Conservation (phyloP, 2,329 filamentous ascomycete genomes). For the Pyrenophora tritici-repentis region DNA sequence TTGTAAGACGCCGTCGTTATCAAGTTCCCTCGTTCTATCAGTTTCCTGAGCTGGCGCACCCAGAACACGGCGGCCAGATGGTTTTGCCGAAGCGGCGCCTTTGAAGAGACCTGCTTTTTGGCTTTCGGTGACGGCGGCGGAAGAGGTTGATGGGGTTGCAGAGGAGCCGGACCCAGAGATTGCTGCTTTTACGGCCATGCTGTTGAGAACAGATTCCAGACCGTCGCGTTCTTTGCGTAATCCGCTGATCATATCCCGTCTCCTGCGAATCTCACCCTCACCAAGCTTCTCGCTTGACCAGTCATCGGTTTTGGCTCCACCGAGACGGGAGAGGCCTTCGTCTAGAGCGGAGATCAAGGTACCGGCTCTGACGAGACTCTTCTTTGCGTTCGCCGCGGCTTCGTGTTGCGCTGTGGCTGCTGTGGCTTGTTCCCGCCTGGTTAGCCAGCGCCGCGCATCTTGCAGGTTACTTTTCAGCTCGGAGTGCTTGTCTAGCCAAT, state of each 20-base stretch:
- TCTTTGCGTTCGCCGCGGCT: slow-evolving; percentile 75
- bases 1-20: slow-evolving; percentile 74
- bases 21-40: slow-evolving; percentile 74
- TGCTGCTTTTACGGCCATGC: slow-evolving; percentile 59
- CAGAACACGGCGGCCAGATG: slow-evolving; percentile 66
- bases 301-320: slow-evolving; percentile 44
- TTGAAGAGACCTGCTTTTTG: slow-evolving; percentile 47
- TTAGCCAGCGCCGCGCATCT: slow-evolving; percentile 68
- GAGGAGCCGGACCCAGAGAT: slow-evolving; percentile 49
- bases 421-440: slow-evolving; percentile 67
- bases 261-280: slow-evolving; percentile 73
- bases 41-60: slow-evolving; percentile 76
- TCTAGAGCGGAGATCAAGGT: slow-evolving; percentile 67
- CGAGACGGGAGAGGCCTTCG: slow-evolving; percentile 61
- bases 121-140: slow-evolving; percentile 40
- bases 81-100: slow-evolving; percentile 20
- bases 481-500: slow-evolving; percentile 77
- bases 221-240: slow-evolving; percentile 76
- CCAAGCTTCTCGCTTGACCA: slow-evolving; percentile 60
- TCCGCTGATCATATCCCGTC: slow-evolving; percentile 71
- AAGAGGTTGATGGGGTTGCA: slow-evolving; percentile 35
- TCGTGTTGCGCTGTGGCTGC: slow-evolving; percentile 67
- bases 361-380: slow-evolving; percentile 70
- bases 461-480: slow-evolving; percentile 75
- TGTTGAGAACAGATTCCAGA: slow-evolving; percentile 73